Base-by-base conservation (phyloP, 768 basidiomycete genomes). In the Pulveroboletus sp. region DNA sequence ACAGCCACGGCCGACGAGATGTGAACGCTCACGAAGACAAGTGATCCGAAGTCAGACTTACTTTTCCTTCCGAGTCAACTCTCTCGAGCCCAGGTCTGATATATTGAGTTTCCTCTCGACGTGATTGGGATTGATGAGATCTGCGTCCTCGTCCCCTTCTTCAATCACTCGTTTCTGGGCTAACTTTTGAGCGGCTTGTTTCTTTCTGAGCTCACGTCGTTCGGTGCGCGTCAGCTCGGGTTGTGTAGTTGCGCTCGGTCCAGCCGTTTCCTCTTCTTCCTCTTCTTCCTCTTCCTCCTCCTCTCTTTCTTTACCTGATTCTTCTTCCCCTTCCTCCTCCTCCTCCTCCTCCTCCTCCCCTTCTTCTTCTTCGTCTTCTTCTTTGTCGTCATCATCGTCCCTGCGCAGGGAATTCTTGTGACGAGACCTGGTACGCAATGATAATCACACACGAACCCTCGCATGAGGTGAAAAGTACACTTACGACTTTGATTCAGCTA, bases 161-260 rank as follows among this genome's bases (percentile, higher is more conserved):
- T 75, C 77, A 0, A 69, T 66, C 49, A 35, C 62, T 39, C 63
- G 43, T 53, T 69, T 64, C 59, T 63, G 57, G 62, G 63, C 72
- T 61, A 63, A 78, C 74, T 62, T 76, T 65, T 46, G 4, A 4
- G 75, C 72, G 21, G 76, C 76, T 62, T 86, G 82, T 63, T 88
- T 84, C 78, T 88, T 93, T 80, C 93, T 93, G 61, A 87, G 68
- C 28, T 86, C 92, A 56, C 79, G 81, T 51, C 89, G 75, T 67
- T 94, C 84, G 1, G 78, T 70, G 32, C 92, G 82, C 13, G 78
- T 75, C 46, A 93, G 72, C 63, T 87, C 88, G 14, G 73, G 77
- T 58, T 75, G 73, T 28, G 15, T 14, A 37, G 62, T 54, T 49
- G 58, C 56, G 41, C 57, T 63, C 5, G 67, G 56, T 9, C 57